Percentiles rank a stretch among this genome's conserved stretches.
Evolutionary conservation across 75 land plant species (phyloP).

Genomic region (Selaginella moellendorffii): DNA sequence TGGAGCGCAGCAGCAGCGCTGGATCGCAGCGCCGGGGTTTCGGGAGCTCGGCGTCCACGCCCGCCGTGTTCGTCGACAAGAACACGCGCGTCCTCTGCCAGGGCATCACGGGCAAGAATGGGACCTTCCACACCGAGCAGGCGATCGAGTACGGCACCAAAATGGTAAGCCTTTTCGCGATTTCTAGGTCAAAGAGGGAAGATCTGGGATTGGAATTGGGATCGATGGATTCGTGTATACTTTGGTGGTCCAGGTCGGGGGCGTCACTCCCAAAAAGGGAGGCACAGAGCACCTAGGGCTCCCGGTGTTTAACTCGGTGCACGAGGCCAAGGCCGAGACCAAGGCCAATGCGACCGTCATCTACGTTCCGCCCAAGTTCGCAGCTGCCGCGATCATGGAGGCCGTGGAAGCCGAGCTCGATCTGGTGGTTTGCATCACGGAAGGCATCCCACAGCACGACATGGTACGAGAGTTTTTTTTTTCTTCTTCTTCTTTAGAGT

Average conservation of each 20-base stretch:
- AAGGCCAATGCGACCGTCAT: constrained; percentile 89
- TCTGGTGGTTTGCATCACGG: constrained; percentile 84
- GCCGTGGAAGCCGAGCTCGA: constrained; percentile 90
- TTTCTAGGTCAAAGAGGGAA: neutral
- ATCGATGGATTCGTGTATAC: neutral
- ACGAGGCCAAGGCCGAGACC: constrained; percentile 89
- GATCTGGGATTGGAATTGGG: neutral
- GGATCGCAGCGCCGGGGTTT: neutral
- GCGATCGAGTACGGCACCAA: constrained; percentile 96
- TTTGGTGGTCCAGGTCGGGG: constrained; percentile 75
- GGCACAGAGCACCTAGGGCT: constrained; percentile 90
- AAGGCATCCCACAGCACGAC: constrained; percentile 94
- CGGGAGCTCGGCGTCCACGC: constrained; percentile 22
- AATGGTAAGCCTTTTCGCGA: constrained; percentile 35
- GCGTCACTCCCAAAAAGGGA: constrained; percentile 93
- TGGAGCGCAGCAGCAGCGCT: too few species aligned
- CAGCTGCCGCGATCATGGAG: constrained; percentile 82
- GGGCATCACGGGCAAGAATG: constrained; percentile 93
- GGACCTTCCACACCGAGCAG: constrained; percentile 92
- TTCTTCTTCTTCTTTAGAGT: neutral
- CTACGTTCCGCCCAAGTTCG: constrained; percentile 89
- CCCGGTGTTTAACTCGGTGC: constrained; percentile 83
- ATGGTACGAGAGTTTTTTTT: constrained; percentile 43
- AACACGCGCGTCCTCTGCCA: constrained; percentile 89
- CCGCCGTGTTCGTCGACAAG: constrained; percentile 85